phyloP scores from a whole-genome alignment of 2,329 filamentous ascomycete genomes.

The Intubia oerlemansii region DNA sequence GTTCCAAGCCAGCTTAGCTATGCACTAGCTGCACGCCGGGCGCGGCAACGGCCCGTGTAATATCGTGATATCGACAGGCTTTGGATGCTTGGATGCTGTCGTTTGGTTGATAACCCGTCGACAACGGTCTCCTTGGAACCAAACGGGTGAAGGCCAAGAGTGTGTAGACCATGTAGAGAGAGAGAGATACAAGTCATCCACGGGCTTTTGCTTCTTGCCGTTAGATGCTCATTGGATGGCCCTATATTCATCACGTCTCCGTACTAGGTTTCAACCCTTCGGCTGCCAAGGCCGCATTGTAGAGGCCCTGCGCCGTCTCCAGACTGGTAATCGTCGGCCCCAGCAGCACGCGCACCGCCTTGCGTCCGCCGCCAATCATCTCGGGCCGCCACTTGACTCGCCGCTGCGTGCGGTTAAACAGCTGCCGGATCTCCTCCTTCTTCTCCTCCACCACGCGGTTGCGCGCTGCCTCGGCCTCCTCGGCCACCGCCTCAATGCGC shows the following conservation, averaged over 20 bases:
- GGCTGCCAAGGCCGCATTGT: slow-evolving; percentile 8
- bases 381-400: slow-evolving; percentile 48
- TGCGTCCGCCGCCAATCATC: slow-evolving; percentile 50
- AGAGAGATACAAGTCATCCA: too few relatives aligned
- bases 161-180: too few relatives aligned
- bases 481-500: slow-evolving; percentile 61
- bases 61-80: too few relatives aligned
- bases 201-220: too few relatives aligned
- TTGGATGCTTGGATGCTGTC: too few relatives aligned
- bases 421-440: slow-evolving; percentile 48
- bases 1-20: too few relatives aligned
- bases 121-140: too few relatives aligned
- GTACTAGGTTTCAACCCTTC: slow-evolving; percentile 8
- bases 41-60: too few relatives aligned
- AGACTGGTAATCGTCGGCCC: slow-evolving; percentile 52
- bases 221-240: too few relatives aligned
- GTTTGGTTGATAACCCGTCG: too few relatives aligned
- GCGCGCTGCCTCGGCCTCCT: slow-evolving; percentile 57
- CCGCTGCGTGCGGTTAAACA: slow-evolving; percentile 52
- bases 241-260: slow-evolving; percentile 5
- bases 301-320: slow-evolving; percentile 32
- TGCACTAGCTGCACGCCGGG: too few relatives aligned
- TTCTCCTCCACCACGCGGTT: slow-evolving; percentile 41
- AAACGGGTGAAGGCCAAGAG: too few relatives aligned
- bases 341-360: slow-evolving; percentile 56